Evolutionary conservation across 2,329 filamentous ascomycete genomes (phyloP).

Genomic region (Cytospora schulzeri): DNA sequence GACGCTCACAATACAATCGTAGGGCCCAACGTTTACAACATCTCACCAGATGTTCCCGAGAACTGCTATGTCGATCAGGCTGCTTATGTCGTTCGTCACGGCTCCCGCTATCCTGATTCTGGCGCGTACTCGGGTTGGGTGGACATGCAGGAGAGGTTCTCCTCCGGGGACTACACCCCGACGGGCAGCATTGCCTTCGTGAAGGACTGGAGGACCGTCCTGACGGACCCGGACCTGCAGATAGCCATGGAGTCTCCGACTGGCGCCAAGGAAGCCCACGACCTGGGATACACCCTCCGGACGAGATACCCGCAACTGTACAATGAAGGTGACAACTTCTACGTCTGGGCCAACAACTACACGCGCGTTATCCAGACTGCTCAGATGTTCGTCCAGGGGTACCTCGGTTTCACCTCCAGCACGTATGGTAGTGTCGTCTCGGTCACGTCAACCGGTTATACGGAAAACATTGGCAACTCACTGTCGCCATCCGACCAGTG

Average conservation of each 20-base stretch:
- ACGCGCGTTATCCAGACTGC: conserved; percentile 65
- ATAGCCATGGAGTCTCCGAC: conserved; percentile 62
- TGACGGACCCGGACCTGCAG: conserved; percentile 56
- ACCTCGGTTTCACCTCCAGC: conserved; percentile 57
- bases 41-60: conserved; percentile 56
- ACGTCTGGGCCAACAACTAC: conserved; percentile 68
- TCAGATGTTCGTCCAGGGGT: conserved; percentile 62
- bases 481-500: conserved; percentile 66
- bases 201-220: conserved; percentile 57
- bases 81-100: conserved; percentile 62
- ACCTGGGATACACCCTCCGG: conserved; percentile 55
- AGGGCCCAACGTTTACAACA: conserved; percentile 59
- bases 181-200: conserved; percentile 58
- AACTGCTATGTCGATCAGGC: conserved; percentile 62
- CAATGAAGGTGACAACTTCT: conserved; percentile 51
- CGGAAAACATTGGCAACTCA: conserved; percentile 59
- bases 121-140: conserved; percentile 63
- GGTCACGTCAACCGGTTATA: conserved; percentile 57
- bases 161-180: conserved; percentile 55
- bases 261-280: conserved; percentile 63
- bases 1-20: conserved; percentile 17
- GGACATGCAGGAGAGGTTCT: conserved; percentile 50
- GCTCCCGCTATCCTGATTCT: conserved; percentile 63
- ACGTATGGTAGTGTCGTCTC: conserved; percentile 58
- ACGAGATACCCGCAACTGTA: conserved; percentile 55